A percentile compares a stretch with the other conserved stretches of the same genome.
Evolutionary conservation across 148 eudicot species (phyloP).

Genomic region (Vaccinium myrtillus): DNA sequence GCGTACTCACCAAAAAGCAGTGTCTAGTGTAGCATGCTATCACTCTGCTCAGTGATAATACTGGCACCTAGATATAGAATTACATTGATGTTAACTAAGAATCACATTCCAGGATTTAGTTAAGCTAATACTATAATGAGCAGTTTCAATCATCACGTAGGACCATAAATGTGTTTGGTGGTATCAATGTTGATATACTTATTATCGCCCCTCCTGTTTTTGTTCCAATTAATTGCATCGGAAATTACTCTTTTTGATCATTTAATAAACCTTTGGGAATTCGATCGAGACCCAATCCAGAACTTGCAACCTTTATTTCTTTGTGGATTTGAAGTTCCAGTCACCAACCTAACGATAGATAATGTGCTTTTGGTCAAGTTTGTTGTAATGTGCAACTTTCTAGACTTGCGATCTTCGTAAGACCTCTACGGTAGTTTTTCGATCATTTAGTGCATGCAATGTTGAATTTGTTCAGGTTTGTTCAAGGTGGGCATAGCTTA

Average conservation of each 20-base stretch:
- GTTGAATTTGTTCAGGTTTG: not conserved
- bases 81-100: too few relatives aligned
- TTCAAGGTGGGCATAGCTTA: not conserved
- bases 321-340: slow-evolving; percentile 94
- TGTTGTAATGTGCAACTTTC: not conserved
- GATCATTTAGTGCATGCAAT: not conserved
- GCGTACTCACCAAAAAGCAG: too few relatives aligned
- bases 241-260: slow-evolving; percentile 89
- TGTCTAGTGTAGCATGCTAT: too few relatives aligned
- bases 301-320: slow-evolving; percentile 74
- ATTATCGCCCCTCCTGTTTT: slow-evolving; percentile 14
- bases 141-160: too few relatives aligned
- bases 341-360: slow-evolving; percentile 96
- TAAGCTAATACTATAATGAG: too few relatives aligned
- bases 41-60: too few relatives aligned
- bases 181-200: slow-evolving; percentile 40
- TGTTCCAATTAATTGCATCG: slow-evolving; percentile 68
- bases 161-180: too few relatives aligned
- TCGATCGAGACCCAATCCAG: slow-evolving; percentile 79
- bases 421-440: not conserved
- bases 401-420: not conserved
- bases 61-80: too few relatives aligned
- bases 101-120: too few relatives aligned
- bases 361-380: slow-evolving; percentile 14
- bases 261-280: slow-evolving; percentile 91